Conservation (phyloP, 2,329 filamentous ascomycete genomes). For the Sclerotinia spermophila region DNA sequence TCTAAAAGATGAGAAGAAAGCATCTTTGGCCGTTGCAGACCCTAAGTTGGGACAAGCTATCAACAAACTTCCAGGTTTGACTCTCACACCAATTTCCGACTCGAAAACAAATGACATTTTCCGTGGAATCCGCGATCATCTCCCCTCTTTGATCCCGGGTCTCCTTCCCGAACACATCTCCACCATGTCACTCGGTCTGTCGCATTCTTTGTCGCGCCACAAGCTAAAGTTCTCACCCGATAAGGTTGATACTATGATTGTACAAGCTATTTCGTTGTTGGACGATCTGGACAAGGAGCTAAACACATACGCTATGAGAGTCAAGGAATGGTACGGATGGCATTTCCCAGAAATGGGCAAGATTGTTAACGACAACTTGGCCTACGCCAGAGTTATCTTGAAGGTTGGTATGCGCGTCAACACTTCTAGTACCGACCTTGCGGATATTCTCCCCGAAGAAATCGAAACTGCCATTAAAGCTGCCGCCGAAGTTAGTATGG, state of each 20-base stretch:
- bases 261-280: constrained; percentile 89
- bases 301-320: constrained; percentile 97
- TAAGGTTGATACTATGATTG: constrained; percentile 99
- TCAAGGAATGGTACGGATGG: constrained; percentile 99
- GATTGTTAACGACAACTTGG: constrained; percentile 95
- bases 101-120: constrained; percentile 83
- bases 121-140: constrained; percentile 87
- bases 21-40: constrained; percentile 89
- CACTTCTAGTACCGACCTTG: constrained; percentile 71
- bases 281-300: constrained; percentile 98
- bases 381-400: constrained; percentile 84
- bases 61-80: constrained; percentile 83
- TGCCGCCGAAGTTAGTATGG: constrained; percentile 96
- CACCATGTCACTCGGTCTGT: constrained; percentile 93
- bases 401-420: constrained; percentile 86
- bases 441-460: constrained; percentile 91
- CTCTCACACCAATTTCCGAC: constrained; percentile 79
- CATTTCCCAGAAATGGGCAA: constrained; percentile 98
- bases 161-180: constrained; percentile 81
- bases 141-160: constrained; percentile 86
- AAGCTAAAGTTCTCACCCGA: constrained; percentile 98
- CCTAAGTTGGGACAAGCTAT: constrained; percentile 89
- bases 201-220: constrained; percentile 92
- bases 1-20: constrained; percentile 97
- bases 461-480: constrained; percentile 89